Evolutionary conservation across 176 grass and related monocot genomes (phyloP), one percentile per base, ranked within the genome.

Genomic region (Bolboschoenus planiculmis): DNA sequence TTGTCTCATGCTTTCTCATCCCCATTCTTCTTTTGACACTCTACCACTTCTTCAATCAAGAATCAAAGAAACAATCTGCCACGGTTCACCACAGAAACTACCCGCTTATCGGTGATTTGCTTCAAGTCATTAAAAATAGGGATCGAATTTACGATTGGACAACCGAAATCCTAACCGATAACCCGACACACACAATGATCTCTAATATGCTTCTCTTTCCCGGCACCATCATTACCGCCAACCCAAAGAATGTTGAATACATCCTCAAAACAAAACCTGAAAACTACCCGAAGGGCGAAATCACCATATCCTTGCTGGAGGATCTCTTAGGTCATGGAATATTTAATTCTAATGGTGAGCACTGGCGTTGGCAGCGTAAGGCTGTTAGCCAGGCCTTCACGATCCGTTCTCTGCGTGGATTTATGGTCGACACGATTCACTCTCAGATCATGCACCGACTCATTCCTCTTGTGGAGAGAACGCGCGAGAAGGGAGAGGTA

Each of bases 281-380:
- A 5, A 90, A 89, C 84, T 97, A 94, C 83, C 89, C 89, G 5
- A 94, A 91, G 68, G 88, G 89, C 0, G 54, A 84, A 26, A 67
- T 78, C 48, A 5, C 82, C 4, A 82, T 82, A 4, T 74, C 87
- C 35, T 29, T 85, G 76, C 27, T 91, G 37, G 58, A 81, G 23
- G 94, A 97, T 81, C 85, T 93, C 30, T 86, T 97, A 0, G 94
- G 94, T 37, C 78, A 82, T 2, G 87, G 91, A 76, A 93, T 97
- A 67, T 93, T 97, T 85, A 93, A 91, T 68, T 85, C 89, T n/a
- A 84, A 93, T 63, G 94, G 91, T 0, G 84, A 97, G 0, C 78
- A 85, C 33, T 97, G 94, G 89, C 81, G 55, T 26, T 81, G 81
- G 78, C 94, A 97, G 89, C 87, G 91, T 58, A 97, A 87, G 62